Evolutionary conservation across 1,284 basidiomycete genomes (phyloP).

Genomic region (Rhizoctonia solani): DNA sequence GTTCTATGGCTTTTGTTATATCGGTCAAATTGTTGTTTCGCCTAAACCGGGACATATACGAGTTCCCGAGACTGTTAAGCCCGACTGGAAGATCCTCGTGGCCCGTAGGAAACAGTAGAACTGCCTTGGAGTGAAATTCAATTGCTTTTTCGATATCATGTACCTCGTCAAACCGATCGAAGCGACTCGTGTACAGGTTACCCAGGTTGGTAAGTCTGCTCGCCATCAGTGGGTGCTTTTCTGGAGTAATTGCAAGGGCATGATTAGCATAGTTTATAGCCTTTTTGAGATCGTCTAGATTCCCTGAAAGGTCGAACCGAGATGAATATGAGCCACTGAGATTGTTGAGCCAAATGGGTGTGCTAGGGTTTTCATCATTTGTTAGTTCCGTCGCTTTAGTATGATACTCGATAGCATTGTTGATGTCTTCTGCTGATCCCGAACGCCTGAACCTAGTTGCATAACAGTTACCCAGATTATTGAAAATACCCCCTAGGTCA

Average conservation of each 20-base stretch:
- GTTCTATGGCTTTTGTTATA: background rate
- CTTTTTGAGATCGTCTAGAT: slow-evolving; percentile 1
- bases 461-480: background rate
- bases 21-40: background rate
- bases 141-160: background rate
- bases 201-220: background rate
- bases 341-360: background rate
- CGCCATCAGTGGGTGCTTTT: background rate
- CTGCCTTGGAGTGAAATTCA: background rate
- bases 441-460: background rate
- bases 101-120: background rate
- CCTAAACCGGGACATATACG: background rate
- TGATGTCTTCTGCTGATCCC: background rate
- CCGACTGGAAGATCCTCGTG: background rate
- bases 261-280: background rate
- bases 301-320: background rate
- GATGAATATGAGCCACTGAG: background rate
- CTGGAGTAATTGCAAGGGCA: background rate
- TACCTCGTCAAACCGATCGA: background rate
- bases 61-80: background rate
- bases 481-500: background rate
- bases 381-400: background rate
- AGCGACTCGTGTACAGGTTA: background rate
- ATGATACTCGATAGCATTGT: background rate
- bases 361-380: background rate